Evolutionary conservation across 2,329 filamentous ascomycete species (phyloP), one percentile per base, ranked within the genome.

Genomic region (Penicillium sclerotiorum): DNA sequence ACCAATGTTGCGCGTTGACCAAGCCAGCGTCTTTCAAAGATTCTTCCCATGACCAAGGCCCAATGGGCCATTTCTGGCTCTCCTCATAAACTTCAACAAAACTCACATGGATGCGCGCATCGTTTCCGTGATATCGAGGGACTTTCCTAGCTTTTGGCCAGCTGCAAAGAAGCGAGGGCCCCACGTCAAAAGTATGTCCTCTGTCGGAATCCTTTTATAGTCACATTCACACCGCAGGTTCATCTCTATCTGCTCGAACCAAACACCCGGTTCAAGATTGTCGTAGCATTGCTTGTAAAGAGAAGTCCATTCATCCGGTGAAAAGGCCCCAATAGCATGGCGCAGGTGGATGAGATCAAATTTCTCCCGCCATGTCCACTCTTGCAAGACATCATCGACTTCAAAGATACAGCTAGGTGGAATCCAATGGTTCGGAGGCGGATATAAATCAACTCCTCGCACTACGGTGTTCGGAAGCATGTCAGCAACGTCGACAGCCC

Each of bases 161-260:
- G 43, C 43, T 18, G 32, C 43, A 28, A 20, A 21, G 15, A 37
- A 45, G n/a, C 6, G 32, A 23, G n/a, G 32, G 30, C 20, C 43
- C 43, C 8, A 45, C 4, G 0, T 45, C 39, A 7, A 28, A 25
- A 45, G 21, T 12, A 45, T 8, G 12, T 36, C 38, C 20, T 25
- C 43, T 20, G 21, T n/a, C 9, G 43, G 32, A 27, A 45, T 20
- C 9, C 43, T 45, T 9, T 45, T 25, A 13, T 45, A 32, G n/a
- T 45, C 43, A 27, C 43, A 45, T 13, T 37, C 23, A 11, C 37
- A 27, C n/a, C 22, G 20, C 7, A 23, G 23, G 13, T 45, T 21
- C 11, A 45, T 45, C 30, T 46, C 43, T 17, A 46, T 28, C 23
- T 46, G 43, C 20, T 46, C 35, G 23, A 37, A 20, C 43, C 43